A percentile compares a stretch with the other conserved stretches of the same genome.
These are phyloP conservation scores for Fragilaria radians DNA, from an alignment of 108 stramenopile species.

Conservation along the genomic window DNA sequence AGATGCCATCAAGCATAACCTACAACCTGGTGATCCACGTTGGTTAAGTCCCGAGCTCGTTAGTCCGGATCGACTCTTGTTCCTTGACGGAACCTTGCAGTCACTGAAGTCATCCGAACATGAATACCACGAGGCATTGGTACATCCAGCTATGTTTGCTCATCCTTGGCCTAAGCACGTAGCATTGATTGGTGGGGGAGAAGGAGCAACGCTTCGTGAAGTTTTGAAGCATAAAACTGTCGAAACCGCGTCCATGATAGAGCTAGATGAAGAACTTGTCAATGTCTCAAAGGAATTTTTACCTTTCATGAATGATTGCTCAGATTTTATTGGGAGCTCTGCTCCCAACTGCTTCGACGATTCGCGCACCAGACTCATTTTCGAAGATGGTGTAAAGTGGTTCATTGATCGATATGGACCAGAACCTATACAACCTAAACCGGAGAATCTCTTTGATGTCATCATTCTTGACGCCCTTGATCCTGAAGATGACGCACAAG, in stretches of 20 bases:
- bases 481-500: slow-evolving; percentile 31
- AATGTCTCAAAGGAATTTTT: slow-evolving; percentile 56
- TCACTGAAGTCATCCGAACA: slow-evolving; percentile 28
- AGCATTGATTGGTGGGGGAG: slow-evolving; percentile 67
- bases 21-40: slow-evolving; percentile 65
- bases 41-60: slow-evolving; percentile 57
- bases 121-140: slow-evolving; percentile 80
- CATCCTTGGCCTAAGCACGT: slow-evolving; percentile 53
- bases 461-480: slow-evolving; percentile 47
- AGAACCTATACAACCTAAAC: not conserved
- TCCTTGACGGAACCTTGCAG: slow-evolving; percentile 63
- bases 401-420: slow-evolving; percentile 39
- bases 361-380: slow-evolving; percentile 29
- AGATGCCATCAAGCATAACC: slow-evolving; percentile 52
- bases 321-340: slow-evolving; percentile 37
- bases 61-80: slow-evolving; percentile 53
- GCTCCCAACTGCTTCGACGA: slow-evolving; percentile 63
- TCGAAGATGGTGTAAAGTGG: slow-evolving; percentile 52
- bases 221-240: slow-evolving; percentile 76
- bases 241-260: slow-evolving; percentile 84
- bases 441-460: slow-evolving; percentile 5
- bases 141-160: slow-evolving; percentile 90
- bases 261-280: slow-evolving; percentile 71
- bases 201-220: slow-evolving; percentile 70
- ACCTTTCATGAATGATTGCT: slow-evolving; percentile 62